Conservation (phyloP, 805 yeast species). For the Saccharomycopsis oosterbeekiorum region DNA sequence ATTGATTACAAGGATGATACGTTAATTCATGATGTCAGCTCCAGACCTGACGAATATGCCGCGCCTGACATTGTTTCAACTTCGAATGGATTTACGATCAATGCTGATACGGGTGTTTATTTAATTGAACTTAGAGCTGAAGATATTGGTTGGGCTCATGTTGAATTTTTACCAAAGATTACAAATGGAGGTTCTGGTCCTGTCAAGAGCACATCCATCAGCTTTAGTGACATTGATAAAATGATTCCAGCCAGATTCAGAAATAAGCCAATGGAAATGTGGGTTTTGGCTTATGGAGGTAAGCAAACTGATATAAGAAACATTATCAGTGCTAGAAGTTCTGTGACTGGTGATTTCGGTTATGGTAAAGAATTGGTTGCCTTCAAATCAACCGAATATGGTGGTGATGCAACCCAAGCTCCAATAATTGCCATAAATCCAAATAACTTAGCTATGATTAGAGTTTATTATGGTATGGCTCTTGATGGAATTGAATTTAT, state of each 20-base stretch:
- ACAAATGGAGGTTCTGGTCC: constrained; percentile 51
- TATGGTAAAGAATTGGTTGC: constrained; percentile 29
- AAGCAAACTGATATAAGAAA: constrained; percentile 39
- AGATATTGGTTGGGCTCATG: constrained; percentile 44
- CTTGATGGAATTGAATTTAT: constrained; percentile 65
- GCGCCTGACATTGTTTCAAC: constrained; percentile 36
- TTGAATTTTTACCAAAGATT: constrained; percentile 49
- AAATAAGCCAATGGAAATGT: constrained; percentile 24
- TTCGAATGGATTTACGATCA: constrained; percentile 33
- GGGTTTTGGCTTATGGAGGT: constrained; percentile 19
- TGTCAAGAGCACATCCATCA: constrained; percentile 39
- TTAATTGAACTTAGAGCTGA: constrained; percentile 61
- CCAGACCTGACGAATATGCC: constrained; percentile 33
- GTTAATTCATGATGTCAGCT: constrained; percentile 21
- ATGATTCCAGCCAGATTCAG: constrained; percentile 29
- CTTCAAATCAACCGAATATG: constrained; percentile 30
- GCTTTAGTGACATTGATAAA: constrained; percentile 36
- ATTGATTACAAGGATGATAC: constrained; percentile 44
- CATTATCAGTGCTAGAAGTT: constrained; percentile 24
- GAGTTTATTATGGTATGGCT: constrained; percentile 67
- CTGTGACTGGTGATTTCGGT: constrained; percentile 32
- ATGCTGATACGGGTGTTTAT: constrained; percentile 59
- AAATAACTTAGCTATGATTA: constrained; percentile 36
- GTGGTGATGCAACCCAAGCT: constrained; percentile 22
- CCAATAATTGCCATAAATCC: constrained; percentile 30